Conservation (phyloP, 768 basidiomycete genomes). For the Infundibulicybe gibba region DNA sequence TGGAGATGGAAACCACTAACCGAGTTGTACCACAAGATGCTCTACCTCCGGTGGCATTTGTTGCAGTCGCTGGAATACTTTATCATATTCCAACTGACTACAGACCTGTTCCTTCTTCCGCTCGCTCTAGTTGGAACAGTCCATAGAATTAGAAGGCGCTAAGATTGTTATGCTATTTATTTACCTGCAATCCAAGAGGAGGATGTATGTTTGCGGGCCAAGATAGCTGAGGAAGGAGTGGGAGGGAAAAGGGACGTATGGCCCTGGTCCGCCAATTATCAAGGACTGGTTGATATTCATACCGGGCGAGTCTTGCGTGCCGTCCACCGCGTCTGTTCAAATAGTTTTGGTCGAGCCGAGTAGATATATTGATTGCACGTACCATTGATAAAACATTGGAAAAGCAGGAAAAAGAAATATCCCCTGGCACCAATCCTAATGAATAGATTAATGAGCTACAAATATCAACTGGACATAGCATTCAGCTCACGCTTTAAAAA, state of each 20-base stretch:
- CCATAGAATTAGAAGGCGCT: conserved; percentile 7
- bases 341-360: background rate
- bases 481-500: conserved; percentile 60
- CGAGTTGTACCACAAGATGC: conserved; percentile 82
- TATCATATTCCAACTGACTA: conserved; percentile 67
- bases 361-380: conserved; percentile 2
- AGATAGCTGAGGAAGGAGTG: conserved; percentile 82
- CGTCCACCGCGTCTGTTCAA: conserved; percentile 65
- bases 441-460: background rate
- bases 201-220: conserved; percentile 71
- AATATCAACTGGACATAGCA: background rate
- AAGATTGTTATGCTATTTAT: conserved; percentile 4
- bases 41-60: conserved; percentile 64
- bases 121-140: conserved; percentile 59
- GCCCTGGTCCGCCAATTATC: conserved; percentile 72
- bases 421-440: conserved; percentile 76
- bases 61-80: conserved; percentile 61
- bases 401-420: conserved; percentile 91
- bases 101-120: conserved; percentile 80
- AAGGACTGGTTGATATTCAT: conserved; percentile 66
- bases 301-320: conserved; percentile 55
- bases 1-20: conserved; percentile 26
- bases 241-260: conserved; percentile 75
- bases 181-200: conserved; percentile 83
- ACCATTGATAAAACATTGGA: conserved; percentile 91